phyloP scores from a whole-genome alignment of 140 eudicot genomes.

The Anethum foeniculum region DNA sequence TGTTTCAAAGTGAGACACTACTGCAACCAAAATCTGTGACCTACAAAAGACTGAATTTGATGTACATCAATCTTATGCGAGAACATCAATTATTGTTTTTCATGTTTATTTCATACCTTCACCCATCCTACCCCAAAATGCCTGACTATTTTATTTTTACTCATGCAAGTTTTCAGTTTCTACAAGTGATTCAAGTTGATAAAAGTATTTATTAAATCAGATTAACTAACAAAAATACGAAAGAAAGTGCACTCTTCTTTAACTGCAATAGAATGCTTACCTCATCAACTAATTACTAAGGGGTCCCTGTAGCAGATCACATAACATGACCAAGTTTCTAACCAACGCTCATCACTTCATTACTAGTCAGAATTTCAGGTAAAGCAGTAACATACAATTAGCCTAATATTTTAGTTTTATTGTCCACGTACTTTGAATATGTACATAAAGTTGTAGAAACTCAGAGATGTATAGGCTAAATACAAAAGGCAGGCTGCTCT shows the following conservation, averaged over 20 bases:
- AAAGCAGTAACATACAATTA: background rate
- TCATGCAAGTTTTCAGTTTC: background rate
- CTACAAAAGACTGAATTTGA: background rate
- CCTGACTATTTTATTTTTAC: background rate
- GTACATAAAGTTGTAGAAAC: background rate
- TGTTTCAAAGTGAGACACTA: background rate
- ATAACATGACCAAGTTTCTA: slow-evolving; percentile 4
- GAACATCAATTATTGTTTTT: background rate
- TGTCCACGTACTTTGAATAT: background rate
- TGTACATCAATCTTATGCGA: background rate
- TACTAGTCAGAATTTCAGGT: background rate
- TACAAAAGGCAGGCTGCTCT: background rate
- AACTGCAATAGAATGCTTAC: background rate
- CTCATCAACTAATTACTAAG: background rate
- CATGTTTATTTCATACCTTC: background rate
- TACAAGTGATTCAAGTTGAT: background rate
- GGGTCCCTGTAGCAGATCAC: background rate
- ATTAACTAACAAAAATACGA: background rate
- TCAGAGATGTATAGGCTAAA: background rate
- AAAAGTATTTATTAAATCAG: background rate
- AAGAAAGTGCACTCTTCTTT: background rate
- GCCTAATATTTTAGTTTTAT: background rate
- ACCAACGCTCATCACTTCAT: background rate
- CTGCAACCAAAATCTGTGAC: background rate
- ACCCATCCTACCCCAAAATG: background rate